These are phyloP conservation scores for Amanita molliuscula DNA, from an alignment of 768 basidiomycete species.

Conservation along the genomic window DNA sequence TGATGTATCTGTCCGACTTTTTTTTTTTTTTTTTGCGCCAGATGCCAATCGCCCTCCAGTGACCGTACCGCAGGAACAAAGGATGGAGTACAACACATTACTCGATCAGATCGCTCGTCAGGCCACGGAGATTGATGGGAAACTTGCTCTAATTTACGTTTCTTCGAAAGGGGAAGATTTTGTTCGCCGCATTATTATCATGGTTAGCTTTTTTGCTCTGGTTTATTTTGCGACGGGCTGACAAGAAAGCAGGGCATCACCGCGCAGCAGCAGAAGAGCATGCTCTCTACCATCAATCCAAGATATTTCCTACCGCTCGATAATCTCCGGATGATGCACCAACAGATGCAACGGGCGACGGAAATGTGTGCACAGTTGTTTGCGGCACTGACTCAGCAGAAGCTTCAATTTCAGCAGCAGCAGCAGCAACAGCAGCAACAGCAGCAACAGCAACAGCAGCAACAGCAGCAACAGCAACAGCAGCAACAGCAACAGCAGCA, in stretches of 20 bases:
- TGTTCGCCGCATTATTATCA: constrained; percentile 39
- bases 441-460: constrained; percentile 7
- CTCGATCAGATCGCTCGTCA: constrained; percentile 40
- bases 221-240: constrained; percentile 4
- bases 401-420: constrained; percentile 8
- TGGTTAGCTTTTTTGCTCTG: constrained; percentile 30
- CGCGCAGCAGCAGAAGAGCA: constrained; percentile 31
- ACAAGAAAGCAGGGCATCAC: constrained; percentile 27
- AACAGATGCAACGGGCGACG: constrained; percentile 29
- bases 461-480: constrained; percentile 8
- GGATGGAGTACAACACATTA: constrained; percentile 37
- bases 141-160: constrained; percentile 34
- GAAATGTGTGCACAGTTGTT: constrained; percentile 26
- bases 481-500: constrained; percentile 12
- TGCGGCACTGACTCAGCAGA: constrained; percentile 8
- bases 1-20: neutral
- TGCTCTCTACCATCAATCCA: constrained; percentile 27
- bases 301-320: constrained; percentile 30
- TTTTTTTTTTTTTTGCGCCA: constrained; percentile 5
- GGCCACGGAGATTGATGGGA: constrained; percentile 37
- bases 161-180: constrained; percentile 36
- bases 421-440: constrained; percentile 4
- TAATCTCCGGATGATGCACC: constrained; percentile 32
- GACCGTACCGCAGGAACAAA: constrained; percentile 42
- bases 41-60: constrained; percentile 23